These are phyloP conservation scores for Ambrosia hybrid DNA, from an alignment of 140 eudicot species.

Conservation along the genomic window DNA sequence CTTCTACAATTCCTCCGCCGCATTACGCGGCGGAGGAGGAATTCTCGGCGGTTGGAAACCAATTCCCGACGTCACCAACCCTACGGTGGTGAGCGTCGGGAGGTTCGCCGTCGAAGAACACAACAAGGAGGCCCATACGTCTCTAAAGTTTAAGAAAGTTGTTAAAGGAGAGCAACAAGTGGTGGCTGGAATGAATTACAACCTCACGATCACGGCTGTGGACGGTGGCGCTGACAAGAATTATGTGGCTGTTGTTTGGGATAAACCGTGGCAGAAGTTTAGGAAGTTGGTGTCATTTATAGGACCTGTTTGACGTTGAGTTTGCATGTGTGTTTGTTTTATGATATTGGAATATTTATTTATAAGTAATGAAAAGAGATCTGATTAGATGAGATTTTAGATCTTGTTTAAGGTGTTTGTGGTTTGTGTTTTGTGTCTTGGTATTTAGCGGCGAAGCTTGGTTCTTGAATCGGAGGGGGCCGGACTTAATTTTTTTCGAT, in stretches of 20 bases:
- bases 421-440: no score
- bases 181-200: conserved; percentile 48
- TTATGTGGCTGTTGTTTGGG: conserved; percentile 29
- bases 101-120: conserved; percentile 42
- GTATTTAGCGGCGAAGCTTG: no score
- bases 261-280: conserved; percentile 37
- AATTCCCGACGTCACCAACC: background rate
- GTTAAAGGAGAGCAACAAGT: conserved; percentile 36
- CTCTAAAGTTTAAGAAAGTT: conserved; percentile 21
- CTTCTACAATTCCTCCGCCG: background rate
- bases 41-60: background rate
- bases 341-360: background rate
- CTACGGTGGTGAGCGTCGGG: background rate
- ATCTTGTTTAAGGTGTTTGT: background rate
- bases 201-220: conserved; percentile 35
- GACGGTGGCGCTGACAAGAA: conserved; percentile 21
- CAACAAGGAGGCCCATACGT: conserved; percentile 28
- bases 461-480: no score
- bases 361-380: background rate
- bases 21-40: background rate
- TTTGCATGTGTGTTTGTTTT: background rate
- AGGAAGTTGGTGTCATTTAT: conserved; percentile 35
- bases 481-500: no score
- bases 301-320: conserved; percentile 15
- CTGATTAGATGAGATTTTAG: background rate